Percentiles rank a stretch among this genome's conserved stretches.
Evolutionary conservation across 1,139 yeast genomes (phyloP).

Genomic region (Suhomyces chickasaworum): DNA sequence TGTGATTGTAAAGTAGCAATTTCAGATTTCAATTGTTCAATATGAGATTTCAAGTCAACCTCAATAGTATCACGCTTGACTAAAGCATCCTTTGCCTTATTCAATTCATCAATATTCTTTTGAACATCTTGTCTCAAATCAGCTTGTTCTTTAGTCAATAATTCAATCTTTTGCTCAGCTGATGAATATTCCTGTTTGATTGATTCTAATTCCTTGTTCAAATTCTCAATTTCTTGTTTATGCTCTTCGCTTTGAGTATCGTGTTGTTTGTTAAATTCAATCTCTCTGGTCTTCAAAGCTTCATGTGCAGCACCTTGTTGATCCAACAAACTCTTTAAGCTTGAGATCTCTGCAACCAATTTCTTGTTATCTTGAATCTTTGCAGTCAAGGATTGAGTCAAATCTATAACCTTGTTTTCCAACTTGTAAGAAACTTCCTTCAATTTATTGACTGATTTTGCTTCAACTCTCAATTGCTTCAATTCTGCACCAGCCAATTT

Average conservation of each 20-base stretch:
- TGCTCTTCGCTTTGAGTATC: conserved; percentile 51
- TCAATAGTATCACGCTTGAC: conserved; percentile 68
- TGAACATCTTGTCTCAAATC: conserved; percentile 65
- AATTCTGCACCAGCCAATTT: conserved; percentile 70
- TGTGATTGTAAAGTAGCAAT: conserved; percentile 53
- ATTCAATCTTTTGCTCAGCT: conserved; percentile 64
- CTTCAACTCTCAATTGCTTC: conserved; percentile 69
- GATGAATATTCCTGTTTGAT: conserved; percentile 62
- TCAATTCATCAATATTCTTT: conserved; percentile 62
- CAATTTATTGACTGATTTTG: conserved; percentile 86
- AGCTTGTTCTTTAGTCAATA: conserved; percentile 65
- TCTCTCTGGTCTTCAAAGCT: conserved; percentile 55
- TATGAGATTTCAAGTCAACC: conserved; percentile 66
- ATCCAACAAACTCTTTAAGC: conserved; percentile 54
- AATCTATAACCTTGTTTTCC: conserved; percentile 93
- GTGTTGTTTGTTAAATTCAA: conserved; percentile 52
- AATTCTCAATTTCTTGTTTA: conserved; percentile 48
- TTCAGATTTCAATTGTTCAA: conserved; percentile 69
- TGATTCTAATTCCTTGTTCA: conserved; percentile 59
- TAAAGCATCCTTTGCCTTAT: conserved; percentile 61
- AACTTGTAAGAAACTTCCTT: conserved; percentile 89
- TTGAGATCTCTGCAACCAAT: conserved; percentile 62
- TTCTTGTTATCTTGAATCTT: conserved; percentile 81
- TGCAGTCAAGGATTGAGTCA: conserved; percentile 79
- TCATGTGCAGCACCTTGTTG: conserved; percentile 63